Conservation (phyloP, 371 early-diverging fungal genomes). For the Haplosporangium sp. region DNA sequence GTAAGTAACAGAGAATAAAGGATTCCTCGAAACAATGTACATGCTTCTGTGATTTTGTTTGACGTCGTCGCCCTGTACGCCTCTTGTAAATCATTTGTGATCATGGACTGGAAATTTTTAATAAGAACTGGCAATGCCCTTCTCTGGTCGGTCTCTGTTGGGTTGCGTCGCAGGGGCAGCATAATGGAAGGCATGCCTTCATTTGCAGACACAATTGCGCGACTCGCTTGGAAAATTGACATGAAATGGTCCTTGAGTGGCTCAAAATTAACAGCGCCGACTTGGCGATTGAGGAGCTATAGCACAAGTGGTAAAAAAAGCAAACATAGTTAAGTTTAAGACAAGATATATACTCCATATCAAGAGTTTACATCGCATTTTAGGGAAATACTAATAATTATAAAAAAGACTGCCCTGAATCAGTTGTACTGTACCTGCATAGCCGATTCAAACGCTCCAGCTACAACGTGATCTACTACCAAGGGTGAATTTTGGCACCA, state of each 20-base stretch:
- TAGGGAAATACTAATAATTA: neutral
- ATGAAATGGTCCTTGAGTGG: slow-evolving; percentile 90
- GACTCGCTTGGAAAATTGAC: slow-evolving; percentile 82
- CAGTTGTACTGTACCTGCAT: slow-evolving; percentile 75
- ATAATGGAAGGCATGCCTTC: slow-evolving; percentile 71
- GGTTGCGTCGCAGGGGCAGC: slow-evolving; percentile 73
- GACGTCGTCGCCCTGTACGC: slow-evolving; percentile 83
- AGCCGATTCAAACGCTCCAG: slow-evolving; percentile 93
- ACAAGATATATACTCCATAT: no score
- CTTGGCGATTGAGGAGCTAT: slow-evolving; percentile 86
- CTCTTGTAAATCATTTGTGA: slow-evolving; percentile 74
- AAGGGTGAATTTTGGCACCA: slow-evolving; percentile 72
- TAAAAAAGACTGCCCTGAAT: no score
- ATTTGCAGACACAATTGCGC: slow-evolving; percentile 73
- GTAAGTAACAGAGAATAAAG: slow-evolving; percentile 82
- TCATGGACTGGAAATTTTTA: slow-evolving; percentile 65
- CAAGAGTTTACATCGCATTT: no score
- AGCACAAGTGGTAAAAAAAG: neutral
- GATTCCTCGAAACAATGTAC: slow-evolving; percentile 77
- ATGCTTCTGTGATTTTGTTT: slow-evolving; percentile 83
- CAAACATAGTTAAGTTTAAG: neutral
- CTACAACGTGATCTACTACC: slow-evolving; percentile 76
- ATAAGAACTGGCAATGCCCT: slow-evolving; percentile 66
- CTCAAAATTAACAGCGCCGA: slow-evolving; percentile 89
- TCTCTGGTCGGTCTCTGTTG: slow-evolving; percentile 66